Evolutionary conservation across 495 filamentous ascomycete species (phyloP).

Genomic region (Penicillium egyptiacum): DNA sequence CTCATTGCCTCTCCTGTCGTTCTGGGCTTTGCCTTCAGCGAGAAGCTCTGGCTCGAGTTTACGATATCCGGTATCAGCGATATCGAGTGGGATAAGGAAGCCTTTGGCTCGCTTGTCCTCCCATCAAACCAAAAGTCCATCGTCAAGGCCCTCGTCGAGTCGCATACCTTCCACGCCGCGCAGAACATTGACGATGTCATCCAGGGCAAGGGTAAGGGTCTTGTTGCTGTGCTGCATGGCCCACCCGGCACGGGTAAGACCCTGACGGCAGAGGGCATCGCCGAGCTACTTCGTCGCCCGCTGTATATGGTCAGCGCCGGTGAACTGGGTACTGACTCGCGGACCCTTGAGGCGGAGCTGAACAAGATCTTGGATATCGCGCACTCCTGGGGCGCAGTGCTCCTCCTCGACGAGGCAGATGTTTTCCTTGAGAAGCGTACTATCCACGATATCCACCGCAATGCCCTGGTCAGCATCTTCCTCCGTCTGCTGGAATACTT

Average conservation of each 20-base stretch:
- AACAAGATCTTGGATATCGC: slow-evolving; percentile 85
- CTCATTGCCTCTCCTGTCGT: slow-evolving; percentile 88
- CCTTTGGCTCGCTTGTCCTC: slow-evolving; percentile 76
- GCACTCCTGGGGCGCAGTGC: slow-evolving; percentile 80
- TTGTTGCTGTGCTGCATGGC: slow-evolving; percentile 76
- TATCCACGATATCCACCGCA: slow-evolving; percentile 69
- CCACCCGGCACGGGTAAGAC: slow-evolving; percentile 89
- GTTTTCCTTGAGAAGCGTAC: slow-evolving; percentile 76
- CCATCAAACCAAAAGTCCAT: slow-evolving; percentile 75
- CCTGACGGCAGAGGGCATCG: slow-evolving; percentile 83
- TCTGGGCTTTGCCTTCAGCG: slow-evolving; percentile 87
- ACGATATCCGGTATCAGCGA: slow-evolving; percentile 79
- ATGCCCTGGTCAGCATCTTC: slow-evolving; percentile 77
- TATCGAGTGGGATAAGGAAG: slow-evolving; percentile 79
- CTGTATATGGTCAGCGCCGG: slow-evolving; percentile 84
- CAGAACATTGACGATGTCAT: slow-evolving; percentile 84
- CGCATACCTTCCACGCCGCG: slow-evolving; percentile 77
- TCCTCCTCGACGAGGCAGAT: slow-evolving; percentile 76
- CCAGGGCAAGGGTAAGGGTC: slow-evolving; percentile 73
- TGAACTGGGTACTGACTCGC: slow-evolving; percentile 76
- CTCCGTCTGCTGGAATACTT: slow-evolving; percentile 71
- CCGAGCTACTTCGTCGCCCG: slow-evolving; percentile 76
- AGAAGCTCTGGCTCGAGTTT: slow-evolving; percentile 93
- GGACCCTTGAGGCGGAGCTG: slow-evolving; percentile 75
- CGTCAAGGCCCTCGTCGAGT: slow-evolving; percentile 76